Conservation (phyloP, 2,329 filamentous ascomycete species). For the Cladophialophora immunda region DNA sequence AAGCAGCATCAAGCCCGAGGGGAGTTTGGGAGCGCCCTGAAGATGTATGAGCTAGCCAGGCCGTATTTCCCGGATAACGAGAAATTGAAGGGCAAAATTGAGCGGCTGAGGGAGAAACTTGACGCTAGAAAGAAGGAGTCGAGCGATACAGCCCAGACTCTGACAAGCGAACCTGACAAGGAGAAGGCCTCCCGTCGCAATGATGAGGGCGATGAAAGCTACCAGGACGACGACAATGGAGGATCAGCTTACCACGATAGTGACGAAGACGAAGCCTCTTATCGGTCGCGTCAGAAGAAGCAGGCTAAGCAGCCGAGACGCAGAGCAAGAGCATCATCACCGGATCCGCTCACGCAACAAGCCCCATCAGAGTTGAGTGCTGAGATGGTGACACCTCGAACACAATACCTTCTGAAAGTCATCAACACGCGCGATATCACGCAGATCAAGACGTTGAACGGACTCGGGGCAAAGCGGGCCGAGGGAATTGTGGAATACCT, state of each 20-base stretch:
- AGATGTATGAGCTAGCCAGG: conserved; percentile 85
- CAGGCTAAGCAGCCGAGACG: conserved; percentile 38
- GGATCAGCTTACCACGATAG: conserved; percentile 47
- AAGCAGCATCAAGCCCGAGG: conserved; percentile 87
- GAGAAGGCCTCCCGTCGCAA: not conserved
- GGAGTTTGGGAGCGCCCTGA: conserved; percentile 78
- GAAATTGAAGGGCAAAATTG: conserved; percentile 71
- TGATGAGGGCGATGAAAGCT: conserved; percentile 36
- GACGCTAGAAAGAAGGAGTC: conserved; percentile 44
- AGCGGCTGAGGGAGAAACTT: conserved; percentile 61
- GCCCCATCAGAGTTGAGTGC: conserved; percentile 33
- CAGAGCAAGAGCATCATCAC: conserved; percentile 36
- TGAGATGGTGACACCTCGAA: conserved; percentile 52
- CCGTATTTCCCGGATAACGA: conserved; percentile 86
- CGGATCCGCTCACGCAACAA: conserved; percentile 32
- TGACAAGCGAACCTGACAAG: conserved; percentile 4
- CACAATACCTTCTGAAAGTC: conserved; percentile 53
- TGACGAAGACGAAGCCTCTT: conserved; percentile 46
- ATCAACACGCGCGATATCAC: conserved; percentile 57
- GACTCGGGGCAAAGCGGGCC: conserved; percentile 58
- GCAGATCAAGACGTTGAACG: conserved; percentile 57
- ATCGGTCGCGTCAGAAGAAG: conserved; percentile 42
- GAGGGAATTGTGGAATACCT: conserved; percentile 59
- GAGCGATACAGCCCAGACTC: conserved; percentile 44
- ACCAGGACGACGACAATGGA: conserved; percentile 44